phyloP scores from a whole-genome alignment of 2,329 filamentous ascomycete species.

The Ceratocystiopsis brevicomis region DNA sequence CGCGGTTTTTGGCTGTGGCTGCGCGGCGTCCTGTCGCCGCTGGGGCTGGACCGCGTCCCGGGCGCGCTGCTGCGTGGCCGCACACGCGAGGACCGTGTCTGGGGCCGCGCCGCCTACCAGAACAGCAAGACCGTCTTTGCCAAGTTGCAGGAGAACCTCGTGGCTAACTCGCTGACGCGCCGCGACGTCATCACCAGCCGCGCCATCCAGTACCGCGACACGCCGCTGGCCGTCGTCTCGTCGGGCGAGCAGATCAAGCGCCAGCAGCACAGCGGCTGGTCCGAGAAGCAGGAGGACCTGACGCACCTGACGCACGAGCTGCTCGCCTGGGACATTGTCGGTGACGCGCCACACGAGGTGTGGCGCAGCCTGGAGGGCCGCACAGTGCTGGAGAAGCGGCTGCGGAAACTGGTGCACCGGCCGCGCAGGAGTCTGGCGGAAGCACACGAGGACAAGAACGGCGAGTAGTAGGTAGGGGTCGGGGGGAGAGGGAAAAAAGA shows the following conservation, averaged over 20 bases:
- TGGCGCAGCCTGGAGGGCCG: conserved; percentile 63
- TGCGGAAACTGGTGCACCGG: conserved; percentile 43
- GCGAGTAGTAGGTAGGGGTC: too few relatives aligned
- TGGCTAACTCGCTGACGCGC: conserved; percentile 66
- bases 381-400: conserved; percentile 56
- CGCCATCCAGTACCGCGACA: conserved; percentile 58
- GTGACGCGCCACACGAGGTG: conserved; percentile 67
- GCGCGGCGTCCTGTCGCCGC: conserved; percentile 66
- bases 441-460: not conserved
- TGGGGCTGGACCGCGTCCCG: conserved; percentile 63
- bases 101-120: conserved; percentile 62
- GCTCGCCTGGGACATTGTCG: conserved; percentile 69
- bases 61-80: conserved; percentile 71
- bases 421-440: conserved; percentile 2
- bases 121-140: conserved; percentile 72
- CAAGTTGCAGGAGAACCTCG: conserved; percentile 79
- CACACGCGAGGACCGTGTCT: conserved; percentile 65
- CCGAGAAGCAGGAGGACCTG: conserved; percentile 66
- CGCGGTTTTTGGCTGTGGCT: conserved; percentile 76
- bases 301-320: conserved; percentile 64
- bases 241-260: conserved; percentile 52
- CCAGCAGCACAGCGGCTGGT: conserved; percentile 46
- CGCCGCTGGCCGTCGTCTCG: conserved; percentile 63
- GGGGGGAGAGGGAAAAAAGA: not conserved
- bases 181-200: conserved; percentile 64